Evolutionary conservation across 495 filamentous ascomycete species (phyloP).

Genomic region (Corynascus novoguineensis): DNA sequence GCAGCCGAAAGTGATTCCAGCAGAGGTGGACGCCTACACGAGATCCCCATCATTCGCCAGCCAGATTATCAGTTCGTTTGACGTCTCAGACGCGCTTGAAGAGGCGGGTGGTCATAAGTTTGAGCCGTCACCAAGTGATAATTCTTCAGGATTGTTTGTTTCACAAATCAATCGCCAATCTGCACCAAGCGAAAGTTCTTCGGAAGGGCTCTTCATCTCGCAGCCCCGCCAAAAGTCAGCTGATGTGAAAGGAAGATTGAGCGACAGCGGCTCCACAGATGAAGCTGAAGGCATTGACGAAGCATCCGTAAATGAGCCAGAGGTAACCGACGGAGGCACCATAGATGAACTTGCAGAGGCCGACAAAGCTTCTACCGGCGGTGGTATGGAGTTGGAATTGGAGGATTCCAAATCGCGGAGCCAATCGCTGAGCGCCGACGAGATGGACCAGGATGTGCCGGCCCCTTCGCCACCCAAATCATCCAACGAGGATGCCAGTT

Average conservation of each 20-base stretch:
- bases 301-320: too few relatives aligned
- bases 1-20: neutral
- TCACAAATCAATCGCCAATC: neutral
- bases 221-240: neutral
- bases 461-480: neutral
- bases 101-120: neutral
- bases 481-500: slow-evolving; percentile 2
- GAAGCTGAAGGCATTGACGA: neutral
- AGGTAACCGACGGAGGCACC: neutral
- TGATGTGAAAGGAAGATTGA: neutral
- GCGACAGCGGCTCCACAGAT: neutral
- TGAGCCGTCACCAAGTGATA: slow-evolving; percentile 1
- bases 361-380: neutral
- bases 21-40: neutral
- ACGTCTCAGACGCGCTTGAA: neutral
- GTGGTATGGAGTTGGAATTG: slow-evolving; percentile 7
- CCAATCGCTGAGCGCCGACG: slow-evolving; percentile 2
- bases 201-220: slow-evolving; percentile 6
- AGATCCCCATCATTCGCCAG: neutral
- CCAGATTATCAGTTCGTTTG: neutral
- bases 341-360: neutral
- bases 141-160: neutral
- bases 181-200: slow-evolving; percentile 7
- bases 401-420: slow-evolving; percentile 6
- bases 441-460: neutral